A percentile compares a stretch with the other conserved stretches of the same genome.
These are phyloP conservation scores for Geotrichum phurueaensis DNA, from an alignment of 1,139 yeast genomes.

Conservation along the genomic window DNA sequence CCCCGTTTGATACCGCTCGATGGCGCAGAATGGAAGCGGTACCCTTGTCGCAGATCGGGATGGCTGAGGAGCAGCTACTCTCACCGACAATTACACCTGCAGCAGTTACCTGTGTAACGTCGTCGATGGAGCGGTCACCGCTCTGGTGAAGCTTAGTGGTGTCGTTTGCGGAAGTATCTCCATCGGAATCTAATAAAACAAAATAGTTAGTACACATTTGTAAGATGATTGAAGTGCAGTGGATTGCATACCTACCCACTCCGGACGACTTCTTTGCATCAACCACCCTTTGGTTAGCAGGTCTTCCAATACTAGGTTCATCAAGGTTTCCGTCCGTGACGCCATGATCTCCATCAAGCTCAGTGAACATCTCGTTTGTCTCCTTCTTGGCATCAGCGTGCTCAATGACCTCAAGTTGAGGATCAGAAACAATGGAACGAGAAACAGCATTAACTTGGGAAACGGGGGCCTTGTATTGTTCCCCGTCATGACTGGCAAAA, in stretches of 20 bases:
- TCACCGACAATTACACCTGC: not conserved
- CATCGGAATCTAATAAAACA: not conserved
- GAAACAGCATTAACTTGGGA: not conserved
- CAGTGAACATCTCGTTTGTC: not conserved
- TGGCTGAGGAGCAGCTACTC: not conserved
- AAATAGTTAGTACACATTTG: not conserved
- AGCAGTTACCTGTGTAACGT: slow-evolving; percentile 1
- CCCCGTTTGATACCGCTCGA: not conserved
- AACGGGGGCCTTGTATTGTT: not conserved
- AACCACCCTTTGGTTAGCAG: not conserved
- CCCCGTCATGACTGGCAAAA: not conserved
- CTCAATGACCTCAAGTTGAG: not conserved
- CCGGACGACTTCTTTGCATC: not conserved
- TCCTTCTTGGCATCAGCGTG: not conserved
- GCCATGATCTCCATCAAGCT: not conserved
- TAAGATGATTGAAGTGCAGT: not conserved
- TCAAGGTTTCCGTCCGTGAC: not conserved
- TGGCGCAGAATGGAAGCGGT: not conserved
- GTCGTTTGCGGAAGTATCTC: not conserved
- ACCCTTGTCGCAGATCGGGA: not conserved
- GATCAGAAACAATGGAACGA: not conserved
- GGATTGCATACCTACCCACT: not conserved
- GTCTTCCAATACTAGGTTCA: not conserved
- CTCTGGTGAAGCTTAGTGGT: not conserved
- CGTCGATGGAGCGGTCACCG: not conserved